Base-by-base conservation (phyloP, 257 asterid genomes). In the Gentiana dahurica region DNA sequence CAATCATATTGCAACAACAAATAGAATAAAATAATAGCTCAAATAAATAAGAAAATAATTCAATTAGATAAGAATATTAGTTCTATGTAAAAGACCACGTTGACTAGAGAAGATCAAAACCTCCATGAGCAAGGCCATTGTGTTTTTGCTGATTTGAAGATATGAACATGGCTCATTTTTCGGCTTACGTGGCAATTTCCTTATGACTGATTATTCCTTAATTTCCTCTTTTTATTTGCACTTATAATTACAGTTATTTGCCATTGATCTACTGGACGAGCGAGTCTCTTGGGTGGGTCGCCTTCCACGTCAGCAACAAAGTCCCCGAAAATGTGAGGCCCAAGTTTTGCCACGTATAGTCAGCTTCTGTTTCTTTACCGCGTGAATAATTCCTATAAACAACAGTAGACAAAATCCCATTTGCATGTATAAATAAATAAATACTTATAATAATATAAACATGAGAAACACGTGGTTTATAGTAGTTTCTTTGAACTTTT, bases 201-300 rank as follows among this genome's bases (percentile, higher is more conserved):
- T 51, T 57, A 48, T 43, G 47, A 44, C 50, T 10, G 36, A 58
- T 8, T 12, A 34, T 12, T 45, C 8, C 2, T 4, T 8, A 4
- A 12, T 8, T 15, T 12, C 12, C 64, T 53, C 59, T 44, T 8
- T 5, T 1, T 11, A 3, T 41, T 52, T 7, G 47, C 7, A 13
- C n/a, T 39, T 57, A 57, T 57, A 57, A 49, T 57, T 57, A 51
- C 63, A 0, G 5, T 0, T 9, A 12, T 7, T 49, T 36, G 55
- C 68, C 49, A 0, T 34, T 32, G 6, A 3, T 15, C 6, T 5
- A 15, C 1, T n/a, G 12, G 43, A 3, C 47, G 82, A 75, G 60
- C 84, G 82, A 75, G 84, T 78, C 80, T 55, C 51, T 34, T 43
- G 85, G 45, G 47, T 6, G 24, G 61, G 61, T 34, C 51, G 8